phyloP scores from a whole-genome alignment of 495 filamentous ascomycete species.

The Aspergillus funiculosus region DNA sequence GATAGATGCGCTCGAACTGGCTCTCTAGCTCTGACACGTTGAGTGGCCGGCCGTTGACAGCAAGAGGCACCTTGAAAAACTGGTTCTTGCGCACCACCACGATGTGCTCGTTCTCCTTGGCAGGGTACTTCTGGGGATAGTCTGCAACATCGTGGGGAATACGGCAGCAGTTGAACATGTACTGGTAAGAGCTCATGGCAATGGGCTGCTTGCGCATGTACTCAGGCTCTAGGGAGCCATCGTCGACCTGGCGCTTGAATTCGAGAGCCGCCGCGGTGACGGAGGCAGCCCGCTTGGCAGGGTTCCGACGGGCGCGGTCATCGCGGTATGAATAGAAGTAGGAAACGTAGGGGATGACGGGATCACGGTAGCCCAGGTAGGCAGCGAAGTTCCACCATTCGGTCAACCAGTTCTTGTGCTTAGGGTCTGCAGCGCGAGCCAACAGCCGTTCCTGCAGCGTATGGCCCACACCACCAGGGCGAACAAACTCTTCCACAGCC shows the following conservation, averaged over 20 bases:
- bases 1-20: conserved; percentile 81
- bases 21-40: conserved; percentile 81
- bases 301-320: conserved; percentile 80
- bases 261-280: conserved; percentile 78
- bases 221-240: conserved; percentile 82
- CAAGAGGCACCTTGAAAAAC: conserved; percentile 81
- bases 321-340: conserved; percentile 99
- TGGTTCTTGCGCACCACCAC: conserved; percentile 90
- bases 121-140: conserved; percentile 73
- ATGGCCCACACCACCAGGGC: conserved; percentile 74
- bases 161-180: conserved; percentile 96
- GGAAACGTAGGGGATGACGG: conserved; percentile 95
- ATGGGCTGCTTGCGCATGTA: conserved; percentile 95
- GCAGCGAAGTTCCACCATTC: conserved; percentile 98
- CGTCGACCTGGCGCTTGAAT: conserved; percentile 91
- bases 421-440: conserved; percentile 75
- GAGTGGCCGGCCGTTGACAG: conserved; percentile 72
- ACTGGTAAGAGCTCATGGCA: conserved; percentile 96
- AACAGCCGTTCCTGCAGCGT: conserved; percentile 82
- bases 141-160: conserved; percentile 80
- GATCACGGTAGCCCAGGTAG: conserved; percentile 90
- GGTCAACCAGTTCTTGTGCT: conserved; percentile 85
- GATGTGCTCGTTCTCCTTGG: conserved; percentile 73
- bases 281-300: conserved; percentile 86
- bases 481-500: conserved; percentile 77